Conservation (phyloP, 805 yeast species). For the Lachancea lanzarotensis region DNA sequence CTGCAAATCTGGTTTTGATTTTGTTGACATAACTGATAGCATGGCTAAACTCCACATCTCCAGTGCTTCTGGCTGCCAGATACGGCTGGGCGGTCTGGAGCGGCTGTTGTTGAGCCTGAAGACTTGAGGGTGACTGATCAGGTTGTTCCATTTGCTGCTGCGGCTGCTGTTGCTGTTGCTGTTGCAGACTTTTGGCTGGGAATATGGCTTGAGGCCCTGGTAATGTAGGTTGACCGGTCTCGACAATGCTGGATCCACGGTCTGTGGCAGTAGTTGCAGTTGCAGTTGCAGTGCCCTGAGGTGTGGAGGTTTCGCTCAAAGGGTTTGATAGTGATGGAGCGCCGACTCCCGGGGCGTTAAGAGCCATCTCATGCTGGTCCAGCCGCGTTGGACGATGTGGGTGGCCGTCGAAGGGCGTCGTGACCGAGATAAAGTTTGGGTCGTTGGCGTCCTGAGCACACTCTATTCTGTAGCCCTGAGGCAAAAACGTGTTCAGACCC, state of each 20-base stretch:
- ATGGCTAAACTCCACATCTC: constrained; percentile 92
- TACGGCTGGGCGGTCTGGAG: not conserved
- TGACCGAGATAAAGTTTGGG: constrained; percentile 91
- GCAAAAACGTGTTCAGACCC: constrained; percentile 95
- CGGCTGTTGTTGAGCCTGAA: not conserved
- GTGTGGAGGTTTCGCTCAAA: not conserved
- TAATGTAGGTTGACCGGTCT: not conserved
- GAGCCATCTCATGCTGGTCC: not conserved
- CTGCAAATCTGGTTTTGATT: constrained; percentile 87
- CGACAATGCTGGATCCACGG: not conserved
- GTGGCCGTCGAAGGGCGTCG: constrained; percentile 85
- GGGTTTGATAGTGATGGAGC: not conserved
- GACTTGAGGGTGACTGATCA: not conserved
- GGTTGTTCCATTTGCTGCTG: not conserved
- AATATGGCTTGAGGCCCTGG: not conserved
- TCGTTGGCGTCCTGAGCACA: constrained; percentile 86
- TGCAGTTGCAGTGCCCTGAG: not conserved
- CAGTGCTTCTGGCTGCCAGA: constrained; percentile 26
- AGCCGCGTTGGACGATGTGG: constrained; percentile 36
- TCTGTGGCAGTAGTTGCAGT: not conserved
- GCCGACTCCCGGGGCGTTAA: not conserved
- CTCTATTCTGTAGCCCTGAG: constrained; percentile 92
- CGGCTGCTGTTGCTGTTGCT: not conserved
- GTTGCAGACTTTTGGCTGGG: not conserved
- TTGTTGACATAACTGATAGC: constrained; percentile 95